Conservation (phyloP, 306 rosid species). For the Cajanus cajan region DNA sequence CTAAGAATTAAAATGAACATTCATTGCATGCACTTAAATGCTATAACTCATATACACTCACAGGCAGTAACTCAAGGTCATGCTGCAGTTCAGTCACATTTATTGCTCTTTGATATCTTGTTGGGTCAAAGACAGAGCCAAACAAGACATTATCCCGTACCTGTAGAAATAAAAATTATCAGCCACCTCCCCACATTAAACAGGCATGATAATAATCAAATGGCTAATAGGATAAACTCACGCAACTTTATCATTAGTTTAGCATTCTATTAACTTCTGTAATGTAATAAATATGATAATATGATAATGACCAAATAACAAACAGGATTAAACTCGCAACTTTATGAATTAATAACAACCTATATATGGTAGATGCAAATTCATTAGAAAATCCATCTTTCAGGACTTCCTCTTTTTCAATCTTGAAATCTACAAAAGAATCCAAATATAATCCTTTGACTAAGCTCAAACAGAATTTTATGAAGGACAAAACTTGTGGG, state of each 20-base stretch:
- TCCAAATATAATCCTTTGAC: not conserved
- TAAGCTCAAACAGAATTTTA: not conserved
- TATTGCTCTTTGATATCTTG: constrained; percentile 70
- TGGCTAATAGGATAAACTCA: constrained; percentile 1
- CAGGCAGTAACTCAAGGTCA: constrained; percentile 82
- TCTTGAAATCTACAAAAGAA: not conserved
- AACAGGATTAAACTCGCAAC: constrained; percentile 8
- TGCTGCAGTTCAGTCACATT: constrained; percentile 75
- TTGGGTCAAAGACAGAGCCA: constrained; percentile 67
- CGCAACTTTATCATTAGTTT: not conserved
- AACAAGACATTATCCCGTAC: constrained; percentile 84
- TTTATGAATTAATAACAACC: not conserved
- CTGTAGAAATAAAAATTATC: constrained; percentile 41
- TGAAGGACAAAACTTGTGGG: not conserved
- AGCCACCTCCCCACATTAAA: constrained; percentile 13
- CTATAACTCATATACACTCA: constrained; percentile 39
- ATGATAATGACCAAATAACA: not conserved
- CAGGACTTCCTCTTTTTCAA: not conserved
- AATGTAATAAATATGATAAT: not conserved
- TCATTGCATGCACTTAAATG: constrained; percentile 32
- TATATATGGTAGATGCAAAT: not conserved
- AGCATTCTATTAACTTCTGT: not conserved
- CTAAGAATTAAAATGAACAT: not conserved
- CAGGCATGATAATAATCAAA: not conserved
- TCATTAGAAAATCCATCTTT: not conserved